Percentiles rank a stretch among this genome's conserved stretches.
Conservation (phyloP, 1,284 basidiomycete genomes). For the Filobasidium uniguttulatum region DNA sequence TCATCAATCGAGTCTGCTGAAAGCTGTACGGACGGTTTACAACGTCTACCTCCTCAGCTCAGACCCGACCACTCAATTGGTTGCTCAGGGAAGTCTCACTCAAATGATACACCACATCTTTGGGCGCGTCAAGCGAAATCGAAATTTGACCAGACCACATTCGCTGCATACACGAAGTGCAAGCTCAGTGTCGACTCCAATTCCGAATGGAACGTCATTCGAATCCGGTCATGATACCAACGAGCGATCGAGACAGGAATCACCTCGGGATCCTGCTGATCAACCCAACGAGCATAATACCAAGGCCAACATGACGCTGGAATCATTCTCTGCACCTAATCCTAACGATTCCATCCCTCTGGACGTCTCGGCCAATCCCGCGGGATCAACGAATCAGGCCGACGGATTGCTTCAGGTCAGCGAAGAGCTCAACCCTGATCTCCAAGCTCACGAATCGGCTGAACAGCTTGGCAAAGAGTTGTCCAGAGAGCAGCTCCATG, state of each 20-base stretch:
- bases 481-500: conserved; percentile 56
- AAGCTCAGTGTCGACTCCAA: not conserved
- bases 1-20: conserved; percentile 84
- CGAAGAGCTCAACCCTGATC: not conserved
- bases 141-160: not conserved
- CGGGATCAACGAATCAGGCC: conserved; percentile 14
- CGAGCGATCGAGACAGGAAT: too few relatives aligned
- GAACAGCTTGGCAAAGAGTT: conserved; percentile 26
- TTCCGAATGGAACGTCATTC: not conserved
- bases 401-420: conserved; percentile 15
- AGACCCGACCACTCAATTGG: conserved; percentile 84
- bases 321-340: conserved; percentile 31
- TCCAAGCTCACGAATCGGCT: not conserved
- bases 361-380: not conserved
- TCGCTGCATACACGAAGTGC: not conserved
- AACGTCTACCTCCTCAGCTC: conserved; percentile 84
- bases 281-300: not conserved
- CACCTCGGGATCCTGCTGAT: not conserved
- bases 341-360: conserved; percentile 34
- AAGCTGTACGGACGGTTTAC: conserved; percentile 90
- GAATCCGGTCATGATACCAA: not conserved
- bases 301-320: not conserved
- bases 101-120: conserved; percentile 97
- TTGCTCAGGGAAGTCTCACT: conserved; percentile 87
- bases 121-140: conserved; percentile 42